Base-by-base conservation (phyloP, 352 stramenopile genomes). In the Globisporangium okanoganense region DNA sequence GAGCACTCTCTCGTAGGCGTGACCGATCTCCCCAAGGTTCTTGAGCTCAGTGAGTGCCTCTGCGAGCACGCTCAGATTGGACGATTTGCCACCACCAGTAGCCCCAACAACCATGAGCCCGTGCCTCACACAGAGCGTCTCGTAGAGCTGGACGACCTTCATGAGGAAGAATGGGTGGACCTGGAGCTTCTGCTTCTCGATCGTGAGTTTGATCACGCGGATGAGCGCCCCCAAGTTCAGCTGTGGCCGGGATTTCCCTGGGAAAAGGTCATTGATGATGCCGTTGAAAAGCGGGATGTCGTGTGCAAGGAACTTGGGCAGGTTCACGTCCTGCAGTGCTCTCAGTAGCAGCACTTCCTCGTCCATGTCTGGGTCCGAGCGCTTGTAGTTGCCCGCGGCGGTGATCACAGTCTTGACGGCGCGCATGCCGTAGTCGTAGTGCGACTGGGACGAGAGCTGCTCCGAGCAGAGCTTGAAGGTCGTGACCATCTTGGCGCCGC, bases 351-450 rank as follows among this genome's bases (percentile, higher is more conserved):
- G 57, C 1, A 96, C 84, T 69, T 98, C 92, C 71, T 98, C 95
- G 61, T 97, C 88, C 69, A 93, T 91, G 53, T 98, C 88, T 1
- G 95, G 95, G 47, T 97, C 92, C 14, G 85, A 92, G 27, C 92
- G 70, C 65, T 98, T 98, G 61, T 98, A 88, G 66, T 98, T 98
- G 18, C 95, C 95, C 18, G 95, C 93, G 0, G 95, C 92, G 0
- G 89, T 97, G 62, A 98, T 98, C 25, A 97, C 89, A 0, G 95
- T 98, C 72, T 98, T 98, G 13, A 98, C 95, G 0, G 95, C 95
- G 33, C 95, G 80, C 95, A 98, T 98, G 25, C 95, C 95, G 70
- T 98, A 98, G 74, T 98, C 95, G 64, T 98, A 98, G 69, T 98
- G 95, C 24, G 90, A 96, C 63, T 98, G 92, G 8, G 89, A 94